Percentiles rank a stretch among this genome's conserved stretches.
Evolutionary conservation across 2,329 filamentous ascomycete genomes (phyloP).

Genomic region (Sclerotinia sclerotiorum): DNA sequence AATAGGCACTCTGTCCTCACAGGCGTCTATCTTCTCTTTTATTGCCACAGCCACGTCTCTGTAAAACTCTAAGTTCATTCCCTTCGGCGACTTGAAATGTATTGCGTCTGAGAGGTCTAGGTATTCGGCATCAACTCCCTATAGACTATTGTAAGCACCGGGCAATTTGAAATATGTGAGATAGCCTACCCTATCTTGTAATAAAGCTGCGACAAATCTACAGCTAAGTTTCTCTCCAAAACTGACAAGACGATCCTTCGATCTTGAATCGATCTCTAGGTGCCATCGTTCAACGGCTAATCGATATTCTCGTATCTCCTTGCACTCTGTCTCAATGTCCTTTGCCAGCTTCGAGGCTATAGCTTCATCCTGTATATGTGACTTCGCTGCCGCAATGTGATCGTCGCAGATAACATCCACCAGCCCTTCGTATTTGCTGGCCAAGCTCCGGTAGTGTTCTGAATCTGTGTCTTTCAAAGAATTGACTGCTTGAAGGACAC

Average conservation of each 20-base stretch:
- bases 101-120: conserved; percentile 85
- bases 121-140: conserved; percentile 82
- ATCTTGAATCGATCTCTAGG: conserved; percentile 73
- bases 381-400: conserved; percentile 71
- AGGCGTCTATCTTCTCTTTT: conserved; percentile 62
- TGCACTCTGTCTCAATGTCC: conserved; percentile 76
- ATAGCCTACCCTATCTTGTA: conserved; percentile 65
- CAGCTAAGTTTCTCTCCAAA: conserved; percentile 96
- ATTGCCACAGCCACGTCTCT: conserved; percentile 61
- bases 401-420: conserved; percentile 81
- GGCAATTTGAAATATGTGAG: neutral
- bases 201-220: conserved; percentile 79
- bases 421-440: conserved; percentile 67
- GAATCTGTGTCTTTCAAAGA: conserved; percentile 53
- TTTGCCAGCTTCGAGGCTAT: conserved; percentile 59
- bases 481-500: conserved; percentile 55
- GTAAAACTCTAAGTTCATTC: conserved; percentile 70
- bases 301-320: conserved; percentile 73
- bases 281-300: conserved; percentile 64
- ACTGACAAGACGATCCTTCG: conserved; percentile 86
- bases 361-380: conserved; percentile 57
- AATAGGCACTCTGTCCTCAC: conserved; percentile 68
- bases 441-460: conserved; percentile 51
- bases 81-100: conserved; percentile 59
- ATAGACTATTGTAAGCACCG: conserved; percentile 20